phyloP scores from a whole-genome alignment of 495 filamentous ascomycete species.

The Talaromyces wortmannii region DNA sequence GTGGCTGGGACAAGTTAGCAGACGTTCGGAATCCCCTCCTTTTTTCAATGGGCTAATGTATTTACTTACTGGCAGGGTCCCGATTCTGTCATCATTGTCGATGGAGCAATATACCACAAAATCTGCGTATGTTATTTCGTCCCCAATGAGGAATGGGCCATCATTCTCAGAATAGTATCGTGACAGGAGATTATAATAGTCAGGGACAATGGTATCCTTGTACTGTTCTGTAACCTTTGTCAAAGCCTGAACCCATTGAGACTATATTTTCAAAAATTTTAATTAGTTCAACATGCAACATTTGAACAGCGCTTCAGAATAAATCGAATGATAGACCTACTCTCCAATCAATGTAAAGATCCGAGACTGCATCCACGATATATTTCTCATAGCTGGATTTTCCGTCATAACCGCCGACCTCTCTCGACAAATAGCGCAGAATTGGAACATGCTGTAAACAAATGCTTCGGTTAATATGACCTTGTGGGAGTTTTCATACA shows the following conservation, averaged over 20 bases:
- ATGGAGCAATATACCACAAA: constrained; percentile 27
- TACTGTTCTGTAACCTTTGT: constrained; percentile 7
- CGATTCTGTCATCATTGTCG: constrained; percentile 17
- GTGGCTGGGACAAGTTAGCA: background rate
- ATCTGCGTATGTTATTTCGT: constrained; percentile 22
- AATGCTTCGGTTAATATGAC: background rate
- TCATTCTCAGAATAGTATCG: constrained; percentile 14
- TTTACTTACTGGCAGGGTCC: background rate
- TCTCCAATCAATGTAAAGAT: constrained; percentile 35
- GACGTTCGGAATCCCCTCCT: background rate
- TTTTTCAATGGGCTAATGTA: background rate
- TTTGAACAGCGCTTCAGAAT: background rate
- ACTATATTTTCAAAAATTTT: constrained; percentile 1
- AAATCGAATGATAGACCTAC: constrained; percentile 3
- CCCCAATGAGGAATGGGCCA: constrained; percentile 23
- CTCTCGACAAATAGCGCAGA: constrained; percentile 28
- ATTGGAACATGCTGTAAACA: constrained; percentile 25
- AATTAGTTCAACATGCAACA: background rate
- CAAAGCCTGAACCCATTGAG: constrained; percentile 17
- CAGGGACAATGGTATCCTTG: constrained; percentile 15
- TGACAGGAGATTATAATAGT: constrained; percentile 17
- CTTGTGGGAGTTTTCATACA: background rate
- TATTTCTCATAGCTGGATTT: constrained; percentile 32
- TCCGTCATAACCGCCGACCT: constrained; percentile 29
- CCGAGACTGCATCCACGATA: constrained; percentile 30